A percentile compares a stretch with the other conserved stretches of the same genome.
phyloP scores from a whole-genome alignment of 148 eudicot species.

The Persicaria maculosa region DNA sequence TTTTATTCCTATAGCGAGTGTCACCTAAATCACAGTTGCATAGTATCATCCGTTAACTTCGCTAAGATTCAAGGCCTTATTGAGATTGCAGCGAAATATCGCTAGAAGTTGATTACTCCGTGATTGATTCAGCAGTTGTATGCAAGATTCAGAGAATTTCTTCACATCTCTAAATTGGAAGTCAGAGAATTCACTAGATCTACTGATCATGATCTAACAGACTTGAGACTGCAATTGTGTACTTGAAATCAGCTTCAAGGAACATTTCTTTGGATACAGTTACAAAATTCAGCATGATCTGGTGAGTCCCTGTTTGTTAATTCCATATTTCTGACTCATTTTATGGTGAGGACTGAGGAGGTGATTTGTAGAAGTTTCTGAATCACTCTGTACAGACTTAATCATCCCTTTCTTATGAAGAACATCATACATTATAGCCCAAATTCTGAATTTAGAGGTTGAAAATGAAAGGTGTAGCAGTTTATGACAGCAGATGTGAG shows the following conservation, averaged over 20 bases:
- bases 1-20: constrained; percentile 34
- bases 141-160: constrained; percentile 32
- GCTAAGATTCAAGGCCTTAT: constrained; percentile 13
- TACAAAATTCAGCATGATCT: background rate
- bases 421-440: background rate
- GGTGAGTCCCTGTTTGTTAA: background rate
- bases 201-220: too few relatives aligned
- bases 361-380: background rate
- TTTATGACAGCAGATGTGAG: background rate
- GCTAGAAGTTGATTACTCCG: constrained; percentile 2
- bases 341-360: background rate
- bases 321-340: background rate
- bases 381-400: background rate
- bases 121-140: constrained; percentile 20
- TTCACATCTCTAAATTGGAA: too few relatives aligned
- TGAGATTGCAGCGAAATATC: constrained; percentile 25
- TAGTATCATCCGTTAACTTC: constrained; percentile 4
- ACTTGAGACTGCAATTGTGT: background rate
- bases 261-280: background rate
- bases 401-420: background rate
- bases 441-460: background rate
- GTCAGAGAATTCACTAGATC: too few relatives aligned
- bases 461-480: background rate
- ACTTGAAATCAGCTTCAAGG: background rate
- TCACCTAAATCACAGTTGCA: constrained; percentile 26